Evolutionary conservation across 768 basidiomycete genomes (phyloP), one percentile per base, ranked within the genome.

Genomic region (Plicaturopsis crispa): DNA sequence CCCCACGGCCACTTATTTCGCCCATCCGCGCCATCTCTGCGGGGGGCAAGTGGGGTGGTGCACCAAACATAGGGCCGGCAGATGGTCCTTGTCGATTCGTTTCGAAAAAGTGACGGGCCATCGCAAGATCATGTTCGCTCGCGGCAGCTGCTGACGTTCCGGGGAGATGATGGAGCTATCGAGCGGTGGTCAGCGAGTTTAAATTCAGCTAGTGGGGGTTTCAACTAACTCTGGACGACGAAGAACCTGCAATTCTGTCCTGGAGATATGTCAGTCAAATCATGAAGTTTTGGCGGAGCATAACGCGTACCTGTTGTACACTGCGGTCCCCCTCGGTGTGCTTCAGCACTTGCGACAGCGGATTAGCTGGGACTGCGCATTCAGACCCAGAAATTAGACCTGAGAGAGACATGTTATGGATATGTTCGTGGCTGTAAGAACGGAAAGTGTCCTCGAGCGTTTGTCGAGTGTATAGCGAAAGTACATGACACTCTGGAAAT

Each of bases 291-390:
- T 10, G 18, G 7, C 13, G 24, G 16, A 20, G 11, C 26, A 26
- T 1, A 22, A 24, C 24, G 59, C 72, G 42, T 48, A 87, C 90
- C 66, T 87, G 80, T 52, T 93, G 90, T 20, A 94, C 57, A 57
- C 87, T 91, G 39, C 84, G 78, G 62, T 96, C 92, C 1, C 78
- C 80, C 41, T 91, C 88, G 6, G 88, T 78, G 52, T 94, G 85
- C 56, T 96, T 94, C 37, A 92, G 69, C 18, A 97, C 82, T 49
- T 89, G 84, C 2, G 86, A 78, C 18, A 98, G 67, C 2, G 93
- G 92, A 55, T 96, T 97, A 35, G 82, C 70, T 1, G 80, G 67
- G 14, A 80, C 73, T 10, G 83, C 84, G 60, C 92, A 96, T 62
- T 97, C 94, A 31, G 90, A 74, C 41, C 90, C 92, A 42, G 88